These are phyloP conservation scores for Pseudozyma tsukubaensis DNA, from an alignment of 1,284 basidiomycete species.

Conservation along the genomic window DNA sequence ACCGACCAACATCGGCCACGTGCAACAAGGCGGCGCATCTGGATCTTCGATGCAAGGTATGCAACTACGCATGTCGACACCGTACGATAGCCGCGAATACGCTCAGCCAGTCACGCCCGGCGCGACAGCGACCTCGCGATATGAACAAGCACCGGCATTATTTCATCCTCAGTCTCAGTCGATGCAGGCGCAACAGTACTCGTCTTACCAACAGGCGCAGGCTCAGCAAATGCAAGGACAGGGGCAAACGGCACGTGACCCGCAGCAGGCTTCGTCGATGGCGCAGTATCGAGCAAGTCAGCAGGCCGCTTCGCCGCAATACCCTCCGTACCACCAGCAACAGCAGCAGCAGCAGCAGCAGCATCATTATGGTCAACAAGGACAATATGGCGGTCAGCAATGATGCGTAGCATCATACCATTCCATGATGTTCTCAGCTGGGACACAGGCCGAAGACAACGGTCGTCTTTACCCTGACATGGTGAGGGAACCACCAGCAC, in stretches of 20 bases:
- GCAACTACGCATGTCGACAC: conserved; percentile 30
- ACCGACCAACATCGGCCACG: neutral
- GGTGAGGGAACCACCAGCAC: too few relatives aligned
- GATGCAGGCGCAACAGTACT: neutral
- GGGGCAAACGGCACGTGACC: too few relatives aligned
- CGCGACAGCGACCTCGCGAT: neutral
- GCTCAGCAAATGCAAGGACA: conserved; percentile 4
- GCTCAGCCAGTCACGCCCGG: conserved; percentile 8
- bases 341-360: conserved; percentile 9
- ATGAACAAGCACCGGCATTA: conserved; percentile 3
- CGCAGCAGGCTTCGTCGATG: neutral
- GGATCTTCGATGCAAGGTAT: neutral
- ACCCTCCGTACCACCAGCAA: conserved; percentile 5
- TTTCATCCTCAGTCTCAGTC: conserved; percentile 10
- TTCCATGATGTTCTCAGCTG: too few relatives aligned
- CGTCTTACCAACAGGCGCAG: neutral
- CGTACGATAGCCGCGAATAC: conserved; percentile 11
- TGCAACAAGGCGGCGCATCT: conserved; percentile 2
- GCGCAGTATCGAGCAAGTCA: conserved; percentile 2
- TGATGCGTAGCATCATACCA: neutral
- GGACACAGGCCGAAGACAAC: too few relatives aligned
- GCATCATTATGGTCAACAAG: conserved; percentile 11
- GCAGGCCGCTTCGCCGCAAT: conserved; percentile 12
- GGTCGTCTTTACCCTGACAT: too few relatives aligned
- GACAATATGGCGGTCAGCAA: conserved; percentile 11